phyloP scores from a whole-genome alignment of 345 rosid species.

The Boechera stricta region DNA sequence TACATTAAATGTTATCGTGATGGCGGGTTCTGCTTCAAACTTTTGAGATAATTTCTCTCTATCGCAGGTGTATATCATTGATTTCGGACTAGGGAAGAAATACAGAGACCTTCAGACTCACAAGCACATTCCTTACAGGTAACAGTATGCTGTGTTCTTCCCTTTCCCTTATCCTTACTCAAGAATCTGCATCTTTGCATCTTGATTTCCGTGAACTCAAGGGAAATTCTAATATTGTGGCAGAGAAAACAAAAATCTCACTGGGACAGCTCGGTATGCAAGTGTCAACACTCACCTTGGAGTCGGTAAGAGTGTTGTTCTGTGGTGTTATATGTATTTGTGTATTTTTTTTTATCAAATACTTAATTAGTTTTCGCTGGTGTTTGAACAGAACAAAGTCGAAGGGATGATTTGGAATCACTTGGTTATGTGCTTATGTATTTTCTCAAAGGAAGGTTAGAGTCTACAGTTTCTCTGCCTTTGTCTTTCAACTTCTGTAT shows the following conservation, averaged over 20 bases:
- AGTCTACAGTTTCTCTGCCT: neutral
- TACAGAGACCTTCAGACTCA: conserved; percentile 89
- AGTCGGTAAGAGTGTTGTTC: conserved; percentile 55
- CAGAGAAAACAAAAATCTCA: conserved; percentile 86
- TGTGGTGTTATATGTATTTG: conserved; percentile 27
- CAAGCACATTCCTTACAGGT: conserved; percentile 88
- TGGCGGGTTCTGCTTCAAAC: conserved; percentile 16
- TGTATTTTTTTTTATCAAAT: neutral
- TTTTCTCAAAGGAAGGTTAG: conserved; percentile 83
- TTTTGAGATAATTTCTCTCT: neutral
- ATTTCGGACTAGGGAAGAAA: conserved; percentile 83
- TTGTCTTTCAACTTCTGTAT: conserved; percentile 10
- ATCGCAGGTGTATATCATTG: conserved; percentile 72
- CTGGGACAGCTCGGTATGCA: conserved; percentile 93
- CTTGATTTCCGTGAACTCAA: neutral
- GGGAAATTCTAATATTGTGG: neutral
- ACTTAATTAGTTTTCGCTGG: neutral
- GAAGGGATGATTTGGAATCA: conserved; percentile 92
- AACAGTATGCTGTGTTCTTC: conserved; percentile 15
- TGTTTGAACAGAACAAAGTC: conserved; percentile 73
- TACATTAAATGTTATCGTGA: neutral
- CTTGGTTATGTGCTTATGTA: conserved; percentile 93
- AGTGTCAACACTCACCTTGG: conserved; percentile 91
- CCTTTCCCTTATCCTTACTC: neutral
- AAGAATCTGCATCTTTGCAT: neutral